Base-by-base conservation (phyloP, 805 yeast species). In the Candida easanensis region DNA sequence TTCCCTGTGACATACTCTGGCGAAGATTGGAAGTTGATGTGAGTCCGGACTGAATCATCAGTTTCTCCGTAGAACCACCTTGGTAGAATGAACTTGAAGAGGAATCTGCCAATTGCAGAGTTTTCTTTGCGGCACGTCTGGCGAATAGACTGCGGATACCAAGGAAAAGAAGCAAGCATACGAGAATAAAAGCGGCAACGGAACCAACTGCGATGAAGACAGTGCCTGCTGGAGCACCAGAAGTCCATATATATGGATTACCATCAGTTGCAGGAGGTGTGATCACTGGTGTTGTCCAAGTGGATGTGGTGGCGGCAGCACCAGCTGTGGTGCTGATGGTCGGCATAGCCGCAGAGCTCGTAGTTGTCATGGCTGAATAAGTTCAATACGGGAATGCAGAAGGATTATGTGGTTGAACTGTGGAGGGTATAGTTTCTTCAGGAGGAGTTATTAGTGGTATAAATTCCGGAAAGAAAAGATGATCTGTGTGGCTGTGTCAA, bases 201-300 rank as follows among this genome's bases (percentile, higher is more conserved):
- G 83, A 69, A 1, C 95, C 96, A 33, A 87, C 84, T 0, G 86
- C 84, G 39, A 88, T 88, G 64, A 87, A 88, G 3, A 88, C 89
- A 1, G 93, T 84, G 1, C 96, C 96, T 36, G 77, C 72, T 1
- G 89, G 87, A 36, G 71, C 69, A 17, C 57, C 57, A 5, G 79
- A 63, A 36, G 67, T 62, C 51, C 74, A 63, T 16, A 88, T 69
- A 54, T 74, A 80, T 10, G 96, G 96, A 61, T 88, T 88, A 38
- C 72, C 65, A 15, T 52, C 53, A 32, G 77, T 70, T 2, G 82
- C 66, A 0, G 95, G 95, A 2, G 70, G 72, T 8, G 65, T 61
- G 22, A 70, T 66, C 1, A 62, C 57, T 3, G 72, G 70, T 0
- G 61, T 53, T 1, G 51, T 18, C 51, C 60, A 56, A 1, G 56